phyloP scores from a whole-genome alignment of 345 rosid species.

The Erucastrum elatum region DNA sequence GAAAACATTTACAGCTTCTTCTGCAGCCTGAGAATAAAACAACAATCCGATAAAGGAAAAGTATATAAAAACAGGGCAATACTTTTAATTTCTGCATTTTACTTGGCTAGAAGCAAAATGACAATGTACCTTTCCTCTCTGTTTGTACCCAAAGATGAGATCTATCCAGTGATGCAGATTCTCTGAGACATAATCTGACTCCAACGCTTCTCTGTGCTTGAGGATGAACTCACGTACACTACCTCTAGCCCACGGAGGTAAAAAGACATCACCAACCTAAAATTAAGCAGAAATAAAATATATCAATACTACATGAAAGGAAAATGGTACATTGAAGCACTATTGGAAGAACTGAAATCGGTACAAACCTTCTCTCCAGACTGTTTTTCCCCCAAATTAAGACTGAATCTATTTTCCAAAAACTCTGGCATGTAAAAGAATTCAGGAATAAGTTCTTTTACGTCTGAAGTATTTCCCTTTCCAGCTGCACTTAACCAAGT shows the following conservation, averaged over 20 bases:
- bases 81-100: constrained; percentile 23
- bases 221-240: constrained; percentile 86
- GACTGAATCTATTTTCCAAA: constrained; percentile 76
- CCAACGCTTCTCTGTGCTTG: constrained; percentile 95
- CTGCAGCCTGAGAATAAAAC: constrained; percentile 74
- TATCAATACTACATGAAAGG: constrained; percentile 11
- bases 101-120: constrained; percentile 7
- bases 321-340: constrained; percentile 18
- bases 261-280: constrained; percentile 85
- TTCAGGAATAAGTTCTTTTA: constrained; percentile 97
- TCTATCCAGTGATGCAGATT: constrained; percentile 99
- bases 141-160: constrained; percentile 95
- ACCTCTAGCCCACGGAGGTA: constrained; percentile 99
- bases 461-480: constrained; percentile 96
- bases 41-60: constrained; percentile 17
- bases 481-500: constrained; percentile 99
- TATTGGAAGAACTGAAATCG: constrained; percentile 18
- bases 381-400: constrained; percentile 96
- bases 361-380: constrained; percentile 94
- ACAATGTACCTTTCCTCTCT: constrained; percentile 88
- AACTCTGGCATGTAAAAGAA: constrained; percentile 99
- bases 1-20: constrained; percentile 98
- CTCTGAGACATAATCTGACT: constrained; percentile 92
- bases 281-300: constrained; percentile 2
- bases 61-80: constrained; percentile 23